Evolutionary conservation across 2,329 filamentous ascomycete genomes (phyloP), one percentile per base, ranked within the genome.

Genomic region (Phoma herbarum): DNA sequence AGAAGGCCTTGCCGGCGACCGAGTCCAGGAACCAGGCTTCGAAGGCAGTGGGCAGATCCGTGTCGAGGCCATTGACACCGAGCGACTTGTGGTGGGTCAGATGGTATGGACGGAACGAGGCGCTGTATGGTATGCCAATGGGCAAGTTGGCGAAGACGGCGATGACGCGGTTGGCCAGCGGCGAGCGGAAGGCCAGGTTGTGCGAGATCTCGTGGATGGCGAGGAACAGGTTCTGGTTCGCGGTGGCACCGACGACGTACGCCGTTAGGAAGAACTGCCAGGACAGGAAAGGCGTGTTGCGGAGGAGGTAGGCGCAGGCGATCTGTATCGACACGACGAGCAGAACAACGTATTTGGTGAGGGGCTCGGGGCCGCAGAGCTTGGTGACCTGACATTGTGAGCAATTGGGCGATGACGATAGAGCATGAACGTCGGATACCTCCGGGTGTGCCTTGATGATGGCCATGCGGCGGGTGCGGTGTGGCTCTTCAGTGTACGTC

Each of bases 371-470:
- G 8, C 95, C 95, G 81, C 95, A 99, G 69, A 99, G 90, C 81
- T 98, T 98, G 53, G 92, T 94, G 61, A 99, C 91, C 92, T 96
- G 51, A 10, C 42, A 1, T 31, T 37, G 50, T 70, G 37, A 65
- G 63, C 44, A 29, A 20, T 33, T 12, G 51, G 33, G 31, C 25
- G n/a, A n/a, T n/a, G n/a, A n/a, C n/a, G n/a, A n/a, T n/a, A n/a
- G n/a, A n/a, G n/a, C n/a, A n/a, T n/a, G n/a, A n/a, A n/a, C n/a
- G n/a, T 52, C 33, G n/a, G 20, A n/a, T 81, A 94, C 93, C 85
- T 99, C 94, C 45, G 95, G 95, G 76, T 99, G 94, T 54, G 94
- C 93, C 82, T 97, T 98, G 80, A 99, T 98, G 71, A 99, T 99
- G 62, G 93, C 92, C 69, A 94, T 87, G 57, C 95, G 87, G 68